Evolutionary conservation across 495 filamentous ascomycete species (phyloP), one percentile per base, ranked within the genome.

Genomic region (Cercophora sp.): DNA sequence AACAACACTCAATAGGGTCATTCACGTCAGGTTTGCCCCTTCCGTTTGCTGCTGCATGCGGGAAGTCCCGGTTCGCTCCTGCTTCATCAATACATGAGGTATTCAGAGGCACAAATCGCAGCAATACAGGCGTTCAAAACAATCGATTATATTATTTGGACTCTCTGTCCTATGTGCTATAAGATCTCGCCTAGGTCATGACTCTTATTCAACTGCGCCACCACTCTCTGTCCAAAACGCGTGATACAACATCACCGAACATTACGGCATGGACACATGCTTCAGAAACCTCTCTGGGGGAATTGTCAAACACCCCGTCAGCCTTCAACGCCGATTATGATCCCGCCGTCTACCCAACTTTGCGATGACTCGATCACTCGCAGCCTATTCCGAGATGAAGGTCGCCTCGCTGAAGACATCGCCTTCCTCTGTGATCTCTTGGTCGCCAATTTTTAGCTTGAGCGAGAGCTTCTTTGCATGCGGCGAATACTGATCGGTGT

Each of bases 401-500:
- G 89, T 95, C 1, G 92, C 89, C 71, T 97, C 92, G 35, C 77
- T 79, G 70, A 92, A 93, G 50, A 92, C 61, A 23, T 57, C 70
- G 45, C 92, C 93, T 64, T 93, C 75, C 64, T 96, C 92, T 16
- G 77, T 72, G 27, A 79, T 74, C 62, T 89, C 86, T 55, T 85
- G 72, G 51, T 88, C 89, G 25, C 87, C 90, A 52, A 92, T 75
- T 65, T 92, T 92, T 49, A 96, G 59, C 71, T 91, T 91, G 35
- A 97, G 69, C 5, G 82, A 79, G 34, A 88, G 70, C 64, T 73
- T 68, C 15, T 52, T 61, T 51, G 68, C 67, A 39, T 77, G 68
- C 16, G 87, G 85, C 1, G 74, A 75, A 67, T 82, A 94, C 86
- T 92, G 43, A 9, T 91, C 41, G 10, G 9, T 18, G 62, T 73